These are phyloP conservation scores for Microstroma glucosiphilum DNA, from an alignment of 1,284 basidiomycete genomes.

Conservation along the genomic window DNA sequence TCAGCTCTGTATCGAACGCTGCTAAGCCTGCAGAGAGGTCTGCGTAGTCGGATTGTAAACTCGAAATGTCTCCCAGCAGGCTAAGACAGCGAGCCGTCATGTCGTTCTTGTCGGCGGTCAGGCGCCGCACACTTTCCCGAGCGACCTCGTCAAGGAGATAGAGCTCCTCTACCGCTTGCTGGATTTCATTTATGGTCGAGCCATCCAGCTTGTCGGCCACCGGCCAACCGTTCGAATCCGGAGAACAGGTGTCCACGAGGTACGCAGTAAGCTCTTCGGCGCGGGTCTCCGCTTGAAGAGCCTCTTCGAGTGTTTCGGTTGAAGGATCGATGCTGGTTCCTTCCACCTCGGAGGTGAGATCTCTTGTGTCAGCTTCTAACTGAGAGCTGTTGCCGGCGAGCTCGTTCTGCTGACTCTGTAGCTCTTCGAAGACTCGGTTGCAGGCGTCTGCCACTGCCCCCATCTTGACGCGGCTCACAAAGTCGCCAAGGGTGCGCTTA, in stretches of 20 bases:
- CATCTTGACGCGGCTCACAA: slow-evolving; percentile 36
- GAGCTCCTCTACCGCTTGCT: slow-evolving; percentile 29
- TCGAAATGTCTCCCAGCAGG: slow-evolving; percentile 43
- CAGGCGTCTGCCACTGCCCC: slow-evolving; percentile 37
- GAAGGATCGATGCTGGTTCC: slow-evolving; percentile 29
- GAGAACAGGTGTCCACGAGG: slow-evolving; percentile 28
- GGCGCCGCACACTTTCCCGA: slow-evolving; percentile 29
- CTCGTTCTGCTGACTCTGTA: slow-evolving; percentile 24
- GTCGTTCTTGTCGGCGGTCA: slow-evolving; percentile 46
- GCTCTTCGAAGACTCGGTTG: slow-evolving; percentile 22
- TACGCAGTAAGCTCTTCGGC: slow-evolving; percentile 21
- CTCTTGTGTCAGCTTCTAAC: slow-evolving; percentile 28
- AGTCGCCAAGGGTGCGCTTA: slow-evolving; percentile 35
- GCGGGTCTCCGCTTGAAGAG: slow-evolving; percentile 21
- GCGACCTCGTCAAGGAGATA: slow-evolving; percentile 33
- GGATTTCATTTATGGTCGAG: slow-evolving; percentile 16
- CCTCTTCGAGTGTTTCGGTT: slow-evolving; percentile 32
- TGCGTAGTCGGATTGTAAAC: slow-evolving; percentile 47
- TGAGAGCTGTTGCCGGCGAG: slow-evolving; percentile 23
- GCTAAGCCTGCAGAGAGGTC: slow-evolving; percentile 32
- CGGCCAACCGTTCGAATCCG: slow-evolving; percentile 39
- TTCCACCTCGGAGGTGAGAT: slow-evolving; percentile 31
- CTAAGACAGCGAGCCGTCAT: slow-evolving; percentile 38
- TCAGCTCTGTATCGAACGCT: slow-evolving; percentile 34
- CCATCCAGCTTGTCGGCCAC: slow-evolving; percentile 31